Percentiles rank a stretch among this genome's conserved stretches.
phyloP scores from a whole-genome alignment of 2,329 filamentous ascomycete species.

The Hymenoscyphus linearis region DNA sequence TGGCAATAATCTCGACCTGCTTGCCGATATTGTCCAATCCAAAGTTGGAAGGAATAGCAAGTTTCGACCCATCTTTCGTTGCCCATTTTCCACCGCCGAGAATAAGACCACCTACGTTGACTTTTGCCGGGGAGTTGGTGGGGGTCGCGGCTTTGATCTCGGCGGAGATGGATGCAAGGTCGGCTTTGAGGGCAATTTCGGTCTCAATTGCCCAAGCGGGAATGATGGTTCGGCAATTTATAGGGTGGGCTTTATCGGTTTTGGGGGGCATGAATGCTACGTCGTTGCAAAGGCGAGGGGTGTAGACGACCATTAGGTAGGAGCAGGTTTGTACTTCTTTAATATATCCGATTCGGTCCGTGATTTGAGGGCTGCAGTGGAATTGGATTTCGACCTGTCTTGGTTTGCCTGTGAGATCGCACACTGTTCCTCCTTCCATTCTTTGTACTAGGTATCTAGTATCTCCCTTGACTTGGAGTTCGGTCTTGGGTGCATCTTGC shows the following conservation, averaged over 20 bases:
- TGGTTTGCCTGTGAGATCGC: constrained; percentile 64
- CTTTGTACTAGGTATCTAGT: constrained; percentile 65
- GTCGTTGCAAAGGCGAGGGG: constrained; percentile 67
- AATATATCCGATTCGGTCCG: constrained; percentile 64
- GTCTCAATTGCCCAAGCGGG: constrained; percentile 34
- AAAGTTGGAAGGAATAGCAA: constrained; percentile 35
- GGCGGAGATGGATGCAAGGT: constrained; percentile 18
- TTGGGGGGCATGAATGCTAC: constrained; percentile 66
- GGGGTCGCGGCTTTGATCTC: constrained; percentile 28
- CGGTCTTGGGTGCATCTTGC: constrained; percentile 33
- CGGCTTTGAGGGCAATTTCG: constrained; percentile 36
- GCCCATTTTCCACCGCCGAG: constrained; percentile 29
- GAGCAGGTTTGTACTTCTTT: constrained; percentile 68
- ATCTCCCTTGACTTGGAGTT: constrained; percentile 60
- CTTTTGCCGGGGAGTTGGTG: constrained; percentile 32
- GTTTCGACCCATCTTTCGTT: constrained; percentile 26
- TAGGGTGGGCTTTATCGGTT: constrained; percentile 56
- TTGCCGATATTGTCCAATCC: constrained; percentile 52
- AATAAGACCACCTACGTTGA: constrained; percentile 27
- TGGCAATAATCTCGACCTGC: constrained; percentile 22
- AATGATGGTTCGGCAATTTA: constrained; percentile 58
- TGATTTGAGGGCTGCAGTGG: constrained; percentile 56
- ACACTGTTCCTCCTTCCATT: constrained; percentile 59
- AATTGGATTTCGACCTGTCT: constrained; percentile 61
- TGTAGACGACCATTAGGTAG: constrained; percentile 71